These are phyloP conservation scores for Calonectria leucothoes DNA, from an alignment of 2,329 filamentous ascomycete species.

Conservation along the genomic window DNA sequence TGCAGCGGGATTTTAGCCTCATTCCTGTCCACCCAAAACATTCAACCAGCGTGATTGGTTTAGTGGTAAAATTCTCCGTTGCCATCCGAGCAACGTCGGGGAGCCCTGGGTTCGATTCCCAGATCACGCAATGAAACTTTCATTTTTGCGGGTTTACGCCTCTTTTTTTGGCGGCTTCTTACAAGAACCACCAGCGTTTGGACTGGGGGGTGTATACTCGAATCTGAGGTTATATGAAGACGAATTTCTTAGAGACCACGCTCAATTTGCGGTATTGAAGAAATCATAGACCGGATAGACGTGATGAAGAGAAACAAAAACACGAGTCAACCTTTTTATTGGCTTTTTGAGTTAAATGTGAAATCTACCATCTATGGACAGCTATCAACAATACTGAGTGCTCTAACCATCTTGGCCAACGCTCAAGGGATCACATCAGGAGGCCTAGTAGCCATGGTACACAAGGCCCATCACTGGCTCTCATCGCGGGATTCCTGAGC, in stretches of 20 bases:
- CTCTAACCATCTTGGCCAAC: neutral
- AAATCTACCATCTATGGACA: neutral
- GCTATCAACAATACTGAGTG: neutral
- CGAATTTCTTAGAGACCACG: neutral
- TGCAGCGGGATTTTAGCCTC: neutral
- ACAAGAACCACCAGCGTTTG: neutral
- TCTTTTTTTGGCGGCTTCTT: neutral
- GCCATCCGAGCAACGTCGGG: neutral
- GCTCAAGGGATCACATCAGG: neutral
- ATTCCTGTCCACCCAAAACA: neutral
- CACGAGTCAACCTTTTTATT: neutral
- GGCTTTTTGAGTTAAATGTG: neutral
- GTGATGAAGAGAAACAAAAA: neutral
- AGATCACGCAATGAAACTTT: slow-evolving; percentile 22
- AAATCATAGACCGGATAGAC: neutral
- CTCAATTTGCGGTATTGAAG: neutral
- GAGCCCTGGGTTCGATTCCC: neutral
- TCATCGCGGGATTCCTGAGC: neutral
- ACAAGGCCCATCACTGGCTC: too few species aligned
- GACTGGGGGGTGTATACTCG: neutral
- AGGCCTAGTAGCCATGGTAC: neutral
- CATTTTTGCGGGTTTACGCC: neutral
- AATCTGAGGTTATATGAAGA: neutral
- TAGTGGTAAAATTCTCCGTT: neutral
- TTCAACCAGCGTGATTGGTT: neutral